These are phyloP conservation scores for Pythium rhizo-oryzae DNA, from an alignment of 352 stramenopile species.

Conservation along the genomic window DNA sequence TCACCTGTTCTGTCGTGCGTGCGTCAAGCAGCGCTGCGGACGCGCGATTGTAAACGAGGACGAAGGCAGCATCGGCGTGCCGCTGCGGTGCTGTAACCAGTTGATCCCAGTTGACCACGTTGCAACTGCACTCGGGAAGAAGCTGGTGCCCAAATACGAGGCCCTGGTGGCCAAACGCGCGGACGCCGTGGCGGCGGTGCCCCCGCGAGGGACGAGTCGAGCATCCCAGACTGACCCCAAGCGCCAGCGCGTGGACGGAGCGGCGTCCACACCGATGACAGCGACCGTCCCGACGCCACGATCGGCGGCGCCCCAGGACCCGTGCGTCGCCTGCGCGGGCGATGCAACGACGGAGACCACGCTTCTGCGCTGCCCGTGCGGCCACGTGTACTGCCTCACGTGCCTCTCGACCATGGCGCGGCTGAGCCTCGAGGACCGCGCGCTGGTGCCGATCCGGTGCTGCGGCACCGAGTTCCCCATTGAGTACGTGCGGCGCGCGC, in stretches of 20 bases:
- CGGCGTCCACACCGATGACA: neutral
- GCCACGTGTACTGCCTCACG: slow-evolving; percentile 42
- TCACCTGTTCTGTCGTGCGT: slow-evolving; percentile 39
- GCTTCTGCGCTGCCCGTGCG: slow-evolving; percentile 29
- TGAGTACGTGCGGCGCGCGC: slow-evolving; percentile 33
- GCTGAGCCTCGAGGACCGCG: slow-evolving; percentile 34
- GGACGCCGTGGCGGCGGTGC: neutral
- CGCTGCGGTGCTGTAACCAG: slow-evolving; percentile 38
- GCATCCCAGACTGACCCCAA: neutral
- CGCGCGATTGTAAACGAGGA: slow-evolving; percentile 31
- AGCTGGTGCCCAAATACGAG: slow-evolving; percentile 37
- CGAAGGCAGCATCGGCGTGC: slow-evolving; percentile 25
- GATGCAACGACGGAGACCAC: slow-evolving; percentile 2
- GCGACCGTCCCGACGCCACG: no score
- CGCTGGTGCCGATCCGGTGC: slow-evolving; percentile 40
- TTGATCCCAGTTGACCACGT: slow-evolving; percentile 38
- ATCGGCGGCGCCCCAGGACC: neutral
- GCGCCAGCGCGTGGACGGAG: neutral
- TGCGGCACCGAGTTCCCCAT: slow-evolving; percentile 46
- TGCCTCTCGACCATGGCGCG: slow-evolving; percentile 41
- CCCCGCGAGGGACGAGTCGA: neutral
- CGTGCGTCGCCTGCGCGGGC: slow-evolving; percentile 32
- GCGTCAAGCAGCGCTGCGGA: slow-evolving; percentile 32
- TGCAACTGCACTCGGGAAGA: slow-evolving; percentile 17
- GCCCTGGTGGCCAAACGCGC: slow-evolving; percentile 29